Evolutionary conservation across 2,329 filamentous ascomycete species (phyloP), one percentile per base, ranked within the genome.

Genomic region (Penicillium sp.): DNA sequence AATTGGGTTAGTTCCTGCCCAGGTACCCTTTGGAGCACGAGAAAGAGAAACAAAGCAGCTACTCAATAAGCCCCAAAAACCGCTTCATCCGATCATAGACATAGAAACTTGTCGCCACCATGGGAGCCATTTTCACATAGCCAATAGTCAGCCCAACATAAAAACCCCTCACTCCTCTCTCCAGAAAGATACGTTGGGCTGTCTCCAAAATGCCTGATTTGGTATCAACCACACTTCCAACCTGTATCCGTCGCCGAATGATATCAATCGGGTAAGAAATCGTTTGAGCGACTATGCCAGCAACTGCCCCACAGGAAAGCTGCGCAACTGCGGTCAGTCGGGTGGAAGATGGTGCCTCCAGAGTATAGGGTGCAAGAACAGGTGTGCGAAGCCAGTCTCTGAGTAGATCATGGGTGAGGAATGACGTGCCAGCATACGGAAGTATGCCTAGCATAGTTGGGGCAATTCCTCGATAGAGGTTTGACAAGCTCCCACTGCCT

Each of bases 401-500:
- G 38, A 89, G 85, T 5, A 90, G 90, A 74, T 99, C 94, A 77
- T 99, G 94, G 0, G 91, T 95, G 40, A 99, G 83, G 77, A 99
- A 99, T 0, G 92, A 96, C 69, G 94, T 88, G 68, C 94, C 94
- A 1, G 94, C 94, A 71, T 99, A 99, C 0, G 94, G 94, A 0
- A 99, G 80, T 93, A 99, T 99, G 66, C 94, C 94, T 60, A 95
- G 81, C 7, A 99, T 76, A 0, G 94, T 97, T 0, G 93, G 90
- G 0, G 86, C 86, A 74, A 99, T 97, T 49, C 94, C 94, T 50
- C 94, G 86, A 77, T 96, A 99, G 73, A 99, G 99, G 75, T 99
- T 97, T 55, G 86, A 77, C 0, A 97, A 73, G 6, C 93, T 93
- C 41, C 69, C 69, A n/a, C 75, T 71, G 3, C 78, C 69, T 0